Conservation (phyloP, 768 basidiomycete genomes). For the Lanmaoa rubissima region DNA sequence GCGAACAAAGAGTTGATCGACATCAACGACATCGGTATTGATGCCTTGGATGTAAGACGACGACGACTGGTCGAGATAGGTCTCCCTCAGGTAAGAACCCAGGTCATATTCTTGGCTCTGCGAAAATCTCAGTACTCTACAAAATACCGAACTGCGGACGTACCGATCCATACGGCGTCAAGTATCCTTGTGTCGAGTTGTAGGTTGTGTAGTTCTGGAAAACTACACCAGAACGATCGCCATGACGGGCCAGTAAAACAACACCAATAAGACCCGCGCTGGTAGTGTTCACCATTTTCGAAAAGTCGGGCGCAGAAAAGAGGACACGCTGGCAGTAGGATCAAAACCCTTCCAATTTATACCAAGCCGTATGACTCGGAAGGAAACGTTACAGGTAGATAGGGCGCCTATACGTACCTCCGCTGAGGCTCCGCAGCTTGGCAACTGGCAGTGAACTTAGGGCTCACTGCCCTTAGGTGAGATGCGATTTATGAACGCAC, state of each 20-base stretch:
- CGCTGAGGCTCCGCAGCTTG: background rate
- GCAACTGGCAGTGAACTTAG: background rate
- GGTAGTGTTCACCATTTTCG: conserved; percentile 26
- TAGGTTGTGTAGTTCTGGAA: conserved; percentile 77
- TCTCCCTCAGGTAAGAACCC: conserved; percentile 55
- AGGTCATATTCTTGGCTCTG: conserved; percentile 57
- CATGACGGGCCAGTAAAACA: conserved; percentile 72
- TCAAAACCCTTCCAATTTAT: conserved; percentile 5
- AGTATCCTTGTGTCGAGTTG: conserved; percentile 57
- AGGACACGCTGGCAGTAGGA: background rate
- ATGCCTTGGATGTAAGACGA: conserved; percentile 67
- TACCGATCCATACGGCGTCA: conserved; percentile 74
- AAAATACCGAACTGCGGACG: conserved; percentile 14
- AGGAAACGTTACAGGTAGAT: background rate
- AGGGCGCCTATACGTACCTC: background rate
- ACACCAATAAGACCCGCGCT: conserved; percentile 56
- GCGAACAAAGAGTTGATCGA: conserved; percentile 66
- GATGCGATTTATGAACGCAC: background rate
- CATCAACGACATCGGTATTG: conserved; percentile 61
- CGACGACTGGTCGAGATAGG: conserved; percentile 62
- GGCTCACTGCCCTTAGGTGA: background rate
- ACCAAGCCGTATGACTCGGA: background rate
- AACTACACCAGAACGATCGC: conserved; percentile 59
- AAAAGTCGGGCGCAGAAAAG: background rate
- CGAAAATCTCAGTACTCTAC: background rate